These are phyloP conservation scores for Xylogone sp. DNA, from an alignment of 2,329 filamentous ascomycete genomes.

Conservation along the genomic window DNA sequence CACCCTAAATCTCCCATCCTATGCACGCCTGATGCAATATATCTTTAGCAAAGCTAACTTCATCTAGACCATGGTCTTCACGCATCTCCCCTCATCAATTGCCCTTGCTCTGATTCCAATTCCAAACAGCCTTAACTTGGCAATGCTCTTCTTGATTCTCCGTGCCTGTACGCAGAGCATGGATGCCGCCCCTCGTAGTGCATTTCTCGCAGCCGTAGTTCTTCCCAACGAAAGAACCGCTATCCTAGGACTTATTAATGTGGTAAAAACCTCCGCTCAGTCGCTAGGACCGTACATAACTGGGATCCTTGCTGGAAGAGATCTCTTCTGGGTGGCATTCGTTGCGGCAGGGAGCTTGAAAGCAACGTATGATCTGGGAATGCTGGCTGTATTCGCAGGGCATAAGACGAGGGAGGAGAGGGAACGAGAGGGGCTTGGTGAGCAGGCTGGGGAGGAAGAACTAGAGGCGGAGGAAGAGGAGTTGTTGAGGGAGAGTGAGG, in stretches of 20 bases:
- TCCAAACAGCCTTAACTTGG: conserved; percentile 46
- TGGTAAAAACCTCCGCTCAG: conserved; percentile 62
- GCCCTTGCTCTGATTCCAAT: conserved; percentile 61
- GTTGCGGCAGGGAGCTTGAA: conserved; percentile 61
- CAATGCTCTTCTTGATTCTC: conserved; percentile 57
- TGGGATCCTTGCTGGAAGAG: conserved; percentile 53
- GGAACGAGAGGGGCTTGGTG: conserved; percentile 5
- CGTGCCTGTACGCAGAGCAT: conserved; percentile 62
- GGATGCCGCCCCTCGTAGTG: conserved; percentile 67
- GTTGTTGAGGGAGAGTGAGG: conserved; percentile 13
- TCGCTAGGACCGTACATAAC: conserved; percentile 61
- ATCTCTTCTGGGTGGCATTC: conserved; percentile 60
- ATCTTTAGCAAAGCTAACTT: neutral
- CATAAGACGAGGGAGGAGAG: conserved; percentile 26
- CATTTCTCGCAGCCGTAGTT: conserved; percentile 65
- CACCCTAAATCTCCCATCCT: conserved; percentile 9
- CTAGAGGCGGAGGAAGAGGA: conserved; percentile 14
- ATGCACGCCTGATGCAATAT: neutral
- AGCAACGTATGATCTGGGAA: conserved; percentile 54
- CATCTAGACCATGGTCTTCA: conserved; percentile 67
- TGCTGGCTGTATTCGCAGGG: conserved; percentile 45
- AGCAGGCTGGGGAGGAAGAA: conserved; percentile 4
- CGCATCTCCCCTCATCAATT: conserved; percentile 65
- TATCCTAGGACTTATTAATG: conserved; percentile 67
- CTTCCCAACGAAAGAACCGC: conserved; percentile 64